phyloP scores from a whole-genome alignment of 2,329 filamentous ascomycete genomes.

The Botrytis squamosa region DNA sequence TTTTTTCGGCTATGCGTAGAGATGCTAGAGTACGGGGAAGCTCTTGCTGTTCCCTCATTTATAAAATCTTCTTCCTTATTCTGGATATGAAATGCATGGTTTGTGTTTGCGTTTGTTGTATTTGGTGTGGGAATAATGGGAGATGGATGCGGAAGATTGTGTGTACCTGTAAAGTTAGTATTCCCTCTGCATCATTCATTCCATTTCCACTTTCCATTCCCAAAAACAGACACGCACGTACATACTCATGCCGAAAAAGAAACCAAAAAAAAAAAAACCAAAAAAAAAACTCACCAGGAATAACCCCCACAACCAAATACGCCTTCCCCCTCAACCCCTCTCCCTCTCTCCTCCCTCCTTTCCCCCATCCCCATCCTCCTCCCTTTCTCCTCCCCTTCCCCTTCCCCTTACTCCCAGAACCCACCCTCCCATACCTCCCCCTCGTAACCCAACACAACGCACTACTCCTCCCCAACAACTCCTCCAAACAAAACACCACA shows the following conservation, averaged over 20 bases:
- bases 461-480: background rate
- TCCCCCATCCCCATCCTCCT: background rate
- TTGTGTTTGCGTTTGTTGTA: background rate
- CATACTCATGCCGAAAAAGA: no score
- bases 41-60: background rate
- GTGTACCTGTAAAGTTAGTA: conserved; percentile 1
- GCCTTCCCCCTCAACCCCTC: background rate
- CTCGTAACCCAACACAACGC: background rate
- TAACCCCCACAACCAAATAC: conserved; percentile 13
- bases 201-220: background rate
- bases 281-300: conserved; percentile 12
- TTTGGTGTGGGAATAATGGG: background rate
- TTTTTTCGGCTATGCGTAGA: background rate
- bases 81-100: background rate
- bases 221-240: background rate
- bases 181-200: background rate
- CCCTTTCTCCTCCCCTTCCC: background rate
- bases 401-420: background rate
- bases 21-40: no score
- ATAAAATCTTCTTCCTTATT: no score
- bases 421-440: background rate
- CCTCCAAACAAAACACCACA: conserved; percentile 9
- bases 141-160: background rate
- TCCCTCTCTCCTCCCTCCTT: background rate
- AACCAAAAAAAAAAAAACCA: background rate